phyloP scores from a whole-genome alignment of 176 grass and related monocot species.

The Aegilops sharonensis region DNA sequence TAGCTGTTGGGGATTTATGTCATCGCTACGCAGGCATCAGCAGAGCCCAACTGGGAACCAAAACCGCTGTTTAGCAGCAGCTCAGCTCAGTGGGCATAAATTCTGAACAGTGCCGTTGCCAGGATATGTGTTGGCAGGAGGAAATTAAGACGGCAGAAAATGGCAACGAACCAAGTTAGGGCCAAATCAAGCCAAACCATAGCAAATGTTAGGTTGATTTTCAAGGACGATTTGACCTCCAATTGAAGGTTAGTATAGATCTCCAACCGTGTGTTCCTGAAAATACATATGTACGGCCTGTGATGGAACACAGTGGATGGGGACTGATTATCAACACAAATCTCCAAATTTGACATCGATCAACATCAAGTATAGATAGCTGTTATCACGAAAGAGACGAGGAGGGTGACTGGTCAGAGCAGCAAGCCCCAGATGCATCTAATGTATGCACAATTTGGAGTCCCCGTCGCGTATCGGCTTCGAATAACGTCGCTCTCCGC shows the following conservation, averaged over 20 bases:
- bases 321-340: background rate
- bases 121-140: background rate
- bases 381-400: background rate
- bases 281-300: too few species aligned
- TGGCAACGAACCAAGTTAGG: background rate
- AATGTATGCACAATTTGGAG: background rate
- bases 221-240: too few species aligned
- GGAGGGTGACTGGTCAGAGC: background rate
- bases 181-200: too few species aligned
- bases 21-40: background rate
- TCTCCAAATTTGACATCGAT: background rate
- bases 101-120: background rate
- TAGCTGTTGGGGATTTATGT: background rate
- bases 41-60: background rate
- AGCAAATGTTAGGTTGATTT: too few species aligned
- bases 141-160: background rate
- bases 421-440: background rate
- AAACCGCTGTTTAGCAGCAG: background rate
- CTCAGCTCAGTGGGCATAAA: background rate
- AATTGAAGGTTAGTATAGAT: too few species aligned
- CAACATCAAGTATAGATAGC: background rate
- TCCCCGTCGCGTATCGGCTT: background rate
- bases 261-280: too few species aligned
- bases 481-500: background rate
- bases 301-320: background rate